Percentiles rank a stretch among this genome's conserved stretches.
Evolutionary conservation across 1,139 yeast species (phyloP).

Genomic region (Geotrichum candidum): DNA sequence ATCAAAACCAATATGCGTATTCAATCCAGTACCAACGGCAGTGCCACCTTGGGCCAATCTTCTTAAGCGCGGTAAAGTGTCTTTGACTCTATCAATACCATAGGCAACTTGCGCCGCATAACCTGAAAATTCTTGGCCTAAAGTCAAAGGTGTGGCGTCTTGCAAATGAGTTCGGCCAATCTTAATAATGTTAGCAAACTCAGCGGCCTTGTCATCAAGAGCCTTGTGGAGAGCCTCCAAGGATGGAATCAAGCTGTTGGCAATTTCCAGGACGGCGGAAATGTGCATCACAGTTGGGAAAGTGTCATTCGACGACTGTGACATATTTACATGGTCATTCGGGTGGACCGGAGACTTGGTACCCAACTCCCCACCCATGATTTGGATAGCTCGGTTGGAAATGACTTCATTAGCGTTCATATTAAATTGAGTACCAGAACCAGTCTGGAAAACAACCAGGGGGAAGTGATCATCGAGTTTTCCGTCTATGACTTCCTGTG

Average conservation of each 20-base stretch:
- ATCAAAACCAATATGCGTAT: slow-evolving; percentile 87
- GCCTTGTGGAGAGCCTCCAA: slow-evolving; percentile 70
- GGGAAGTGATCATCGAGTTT: slow-evolving; percentile 92
- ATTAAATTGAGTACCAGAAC: slow-evolving; percentile 96
- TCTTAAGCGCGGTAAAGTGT: slow-evolving; percentile 65
- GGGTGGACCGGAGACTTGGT: slow-evolving; percentile 94
- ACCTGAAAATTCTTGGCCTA: slow-evolving; percentile 97
- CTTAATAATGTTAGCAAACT: slow-evolving; percentile 83
- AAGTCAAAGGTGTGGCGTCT: slow-evolving; percentile 95
- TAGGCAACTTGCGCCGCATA: slow-evolving; percentile 87
- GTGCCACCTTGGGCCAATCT: slow-evolving; percentile 98
- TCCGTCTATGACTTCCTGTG: slow-evolving; percentile 90
- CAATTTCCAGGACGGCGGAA: slow-evolving; percentile 91
- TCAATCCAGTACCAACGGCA: slow-evolving; percentile 97
- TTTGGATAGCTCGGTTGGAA: slow-evolving; percentile 94
- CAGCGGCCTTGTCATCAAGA: slow-evolving; percentile 66
- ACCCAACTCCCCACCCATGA: slow-evolving; percentile 86
- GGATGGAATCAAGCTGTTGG: slow-evolving; percentile 68
- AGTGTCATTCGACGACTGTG: slow-evolving; percentile 96
- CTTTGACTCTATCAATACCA: slow-evolving; percentile 83
- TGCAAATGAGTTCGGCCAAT: slow-evolving; percentile 98
- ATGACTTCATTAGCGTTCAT: slow-evolving; percentile 99
- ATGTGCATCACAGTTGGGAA: slow-evolving; percentile 99
- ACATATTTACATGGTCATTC: slow-evolving; percentile 96
- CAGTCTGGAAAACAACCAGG: slow-evolving; percentile 95